These are phyloP conservation scores for Nepenthes mirabilis DNA, from an alignment of 148 eudicot genomes.

Conservation along the genomic window DNA sequence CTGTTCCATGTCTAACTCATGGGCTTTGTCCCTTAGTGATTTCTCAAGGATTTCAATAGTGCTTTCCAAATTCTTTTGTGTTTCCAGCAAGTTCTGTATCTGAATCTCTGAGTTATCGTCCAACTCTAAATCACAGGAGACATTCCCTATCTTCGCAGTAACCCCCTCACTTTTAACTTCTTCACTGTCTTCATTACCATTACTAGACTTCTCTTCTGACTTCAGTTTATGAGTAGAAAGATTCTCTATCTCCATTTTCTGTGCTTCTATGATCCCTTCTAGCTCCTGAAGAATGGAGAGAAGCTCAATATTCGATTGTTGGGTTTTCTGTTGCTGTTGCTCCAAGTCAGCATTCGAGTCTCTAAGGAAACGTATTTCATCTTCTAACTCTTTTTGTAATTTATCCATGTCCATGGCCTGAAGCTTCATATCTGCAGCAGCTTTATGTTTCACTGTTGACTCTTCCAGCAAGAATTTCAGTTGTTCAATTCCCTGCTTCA, in stretches of 20 bases:
- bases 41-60: conserved; percentile 31
- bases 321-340: conserved; percentile 58
- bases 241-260: conserved; percentile 59
- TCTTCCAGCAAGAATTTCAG: conserved; percentile 37
- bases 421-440: conserved; percentile 20
- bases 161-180: conserved; percentile 1
- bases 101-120: conserved; percentile 16
- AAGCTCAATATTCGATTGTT: conserved; percentile 82
- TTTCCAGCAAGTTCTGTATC: conserved; percentile 35
- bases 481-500: conserved; percentile 50
- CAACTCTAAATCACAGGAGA: background rate
- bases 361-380: conserved; percentile 50
- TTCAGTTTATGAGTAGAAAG: conserved; percentile 37
- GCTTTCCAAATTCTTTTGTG: conserved; percentile 40
- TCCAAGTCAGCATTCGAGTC: conserved; percentile 47
- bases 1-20: conserved; percentile 30
- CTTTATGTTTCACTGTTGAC: conserved; percentile 15
- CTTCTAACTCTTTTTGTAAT: conserved; percentile 47
- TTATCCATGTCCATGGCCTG: conserved; percentile 25
- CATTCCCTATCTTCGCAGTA: background rate
- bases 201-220: conserved; percentile 11
- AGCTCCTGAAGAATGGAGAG: conserved; percentile 76
- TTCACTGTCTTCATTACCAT: conserved; percentile 4
- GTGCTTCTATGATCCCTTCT: conserved; percentile 66
- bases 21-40: conserved; percentile 30